Percentiles rank a stretch among this genome's conserved stretches.
These are phyloP conservation scores for Cupressus sempervirens DNA, from an alignment of 75 land plant species.

Conservation along the genomic window DNA sequence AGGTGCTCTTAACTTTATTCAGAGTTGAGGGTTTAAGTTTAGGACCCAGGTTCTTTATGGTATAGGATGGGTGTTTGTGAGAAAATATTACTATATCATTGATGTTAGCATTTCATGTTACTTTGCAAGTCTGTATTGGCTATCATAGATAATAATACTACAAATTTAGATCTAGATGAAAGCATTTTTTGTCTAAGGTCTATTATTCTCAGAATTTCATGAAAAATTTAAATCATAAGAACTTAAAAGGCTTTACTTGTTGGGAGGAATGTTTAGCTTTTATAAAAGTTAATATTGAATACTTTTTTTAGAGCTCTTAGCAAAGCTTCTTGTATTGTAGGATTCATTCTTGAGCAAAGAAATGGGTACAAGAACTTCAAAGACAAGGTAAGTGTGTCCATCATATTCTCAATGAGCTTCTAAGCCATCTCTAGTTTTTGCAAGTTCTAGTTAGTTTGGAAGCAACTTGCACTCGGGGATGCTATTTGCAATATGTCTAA, in stretches of 20 bases:
- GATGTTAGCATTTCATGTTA: neutral
- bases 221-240: neutral
- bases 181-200: too few species aligned
- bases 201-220: too few species aligned
- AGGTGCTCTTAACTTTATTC: too few species aligned
- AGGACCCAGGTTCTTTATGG: neutral
- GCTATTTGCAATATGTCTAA: neutral
- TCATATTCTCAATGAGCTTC: too few species aligned
- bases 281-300: neutral
- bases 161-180: too few species aligned
- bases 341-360: constrained; percentile 72
- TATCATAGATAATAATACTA: too few species aligned
- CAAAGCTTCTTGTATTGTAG: constrained; percentile 25
- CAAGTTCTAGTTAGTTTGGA: neutral
- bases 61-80: neutral
- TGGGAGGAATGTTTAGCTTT: neutral
- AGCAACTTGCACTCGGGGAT: neutral
- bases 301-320: neutral
- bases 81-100: neutral
- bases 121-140: neutral
- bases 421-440: too few species aligned
- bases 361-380: too few species aligned
- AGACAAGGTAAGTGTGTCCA: too few species aligned
- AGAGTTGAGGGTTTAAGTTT: neutral
- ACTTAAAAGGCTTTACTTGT: neutral